Percentiles rank a stretch among this genome's conserved stretches.
Conservation (phyloP, 2,329 filamentous ascomycete genomes). For the Neodidymelliopsis sp. region DNA sequence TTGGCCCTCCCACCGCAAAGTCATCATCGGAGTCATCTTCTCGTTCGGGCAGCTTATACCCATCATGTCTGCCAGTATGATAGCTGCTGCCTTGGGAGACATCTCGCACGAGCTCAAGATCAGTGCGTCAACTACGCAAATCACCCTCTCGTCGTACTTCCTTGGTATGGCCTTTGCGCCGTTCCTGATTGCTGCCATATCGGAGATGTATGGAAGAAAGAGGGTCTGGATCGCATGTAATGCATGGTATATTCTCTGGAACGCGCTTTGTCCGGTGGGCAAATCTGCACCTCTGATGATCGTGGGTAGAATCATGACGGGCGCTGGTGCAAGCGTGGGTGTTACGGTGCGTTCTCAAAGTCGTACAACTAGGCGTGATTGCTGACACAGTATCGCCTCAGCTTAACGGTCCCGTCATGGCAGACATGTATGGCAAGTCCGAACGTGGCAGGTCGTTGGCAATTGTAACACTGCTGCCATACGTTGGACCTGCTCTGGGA, state of each 20-base stretch:
- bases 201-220: slow-evolving; percentile 21
- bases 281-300: slow-evolving; percentile 18
- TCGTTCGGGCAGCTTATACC: slow-evolving; percentile 24
- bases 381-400: too few relatives aligned
- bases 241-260: slow-evolving; percentile 23
- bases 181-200: slow-evolving; percentile 16
- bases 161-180: slow-evolving; percentile 24
- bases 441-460: slow-evolving; percentile 24
- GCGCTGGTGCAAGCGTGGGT: slow-evolving; percentile 22
- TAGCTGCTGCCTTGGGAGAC: slow-evolving; percentile 18
- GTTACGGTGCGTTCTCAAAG: slow-evolving; percentile 11
- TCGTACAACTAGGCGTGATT: not conserved
- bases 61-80: slow-evolving; percentile 26
- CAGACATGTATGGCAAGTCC: slow-evolving; percentile 20
- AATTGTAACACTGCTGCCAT: slow-evolving; percentile 18
- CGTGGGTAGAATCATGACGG: slow-evolving; percentile 19
- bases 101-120: slow-evolving; percentile 19
- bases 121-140: slow-evolving; percentile 18
- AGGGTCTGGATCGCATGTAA: slow-evolving; percentile 14
- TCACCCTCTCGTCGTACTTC: slow-evolving; percentile 21
- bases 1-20: slow-evolving; percentile 36
- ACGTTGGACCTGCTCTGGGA: slow-evolving; percentile 34
- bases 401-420: slow-evolving; percentile 25
- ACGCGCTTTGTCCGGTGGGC: slow-evolving; percentile 16
- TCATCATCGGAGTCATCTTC: slow-evolving; percentile 18